Conservation (phyloP, 106 monocot genomes). For the Platanthera zijinensis region DNA sequence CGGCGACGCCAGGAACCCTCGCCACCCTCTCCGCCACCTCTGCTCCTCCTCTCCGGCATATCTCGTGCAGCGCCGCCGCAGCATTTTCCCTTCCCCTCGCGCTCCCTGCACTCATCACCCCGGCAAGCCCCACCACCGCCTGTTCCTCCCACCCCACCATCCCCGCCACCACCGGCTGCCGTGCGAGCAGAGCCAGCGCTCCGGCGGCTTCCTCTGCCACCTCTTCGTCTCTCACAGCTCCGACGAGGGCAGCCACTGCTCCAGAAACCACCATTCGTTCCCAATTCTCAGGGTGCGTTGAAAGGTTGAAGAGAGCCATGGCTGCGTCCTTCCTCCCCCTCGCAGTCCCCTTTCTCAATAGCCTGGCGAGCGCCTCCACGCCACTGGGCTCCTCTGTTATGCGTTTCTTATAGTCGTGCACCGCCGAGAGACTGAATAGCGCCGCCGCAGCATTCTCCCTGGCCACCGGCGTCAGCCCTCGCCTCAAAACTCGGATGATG, state of each 20-base stretch:
- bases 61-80: constrained; percentile 49
- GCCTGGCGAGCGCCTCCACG: constrained; percentile 29
- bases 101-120: constrained; percentile 52
- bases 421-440: constrained; percentile 62
- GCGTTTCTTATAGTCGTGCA: constrained; percentile 61
- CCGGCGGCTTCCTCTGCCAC: constrained; percentile 76
- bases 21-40: constrained; percentile 28
- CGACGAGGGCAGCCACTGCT: constrained; percentile 34
- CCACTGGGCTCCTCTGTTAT: constrained; percentile 47
- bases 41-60: constrained; percentile 32
- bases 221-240: constrained; percentile 31
- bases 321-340: constrained; percentile 77
- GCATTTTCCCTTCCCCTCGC: constrained; percentile 55
- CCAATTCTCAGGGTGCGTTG: constrained; percentile 39
- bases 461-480: constrained; percentile 46
- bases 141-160: constrained; percentile 21
- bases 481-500: constrained; percentile 41
- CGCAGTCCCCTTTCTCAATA: constrained; percentile 42
- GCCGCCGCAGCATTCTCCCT: constrained; percentile 81
- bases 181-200: constrained; percentile 50
- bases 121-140: constrained; percentile 24
- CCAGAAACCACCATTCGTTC: constrained; percentile 40
- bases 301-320: constrained; percentile 63
- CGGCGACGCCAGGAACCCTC: neutral
- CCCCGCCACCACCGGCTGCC: constrained; percentile 20